Conservation (phyloP, 2,329 filamentous ascomycete species). For the Trichophyton mentagrophytes region DNA sequence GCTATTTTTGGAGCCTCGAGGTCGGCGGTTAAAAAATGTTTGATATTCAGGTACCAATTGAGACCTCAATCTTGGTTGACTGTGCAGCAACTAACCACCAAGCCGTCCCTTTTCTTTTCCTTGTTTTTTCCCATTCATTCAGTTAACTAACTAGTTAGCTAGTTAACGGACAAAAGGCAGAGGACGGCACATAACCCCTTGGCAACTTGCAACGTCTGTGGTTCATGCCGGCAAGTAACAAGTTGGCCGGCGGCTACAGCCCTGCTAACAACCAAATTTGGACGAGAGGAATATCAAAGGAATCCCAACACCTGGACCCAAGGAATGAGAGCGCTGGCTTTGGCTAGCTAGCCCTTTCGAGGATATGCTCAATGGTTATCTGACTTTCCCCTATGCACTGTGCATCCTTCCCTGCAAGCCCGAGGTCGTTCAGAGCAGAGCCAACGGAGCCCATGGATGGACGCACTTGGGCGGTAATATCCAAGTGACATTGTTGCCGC, state of each 20-base stretch:
- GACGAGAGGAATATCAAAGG: not conserved
- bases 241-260: not conserved
- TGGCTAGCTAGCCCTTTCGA: not conserved
- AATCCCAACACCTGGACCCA: too few relatives aligned
- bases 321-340: too few relatives aligned
- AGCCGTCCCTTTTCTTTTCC: not conserved
- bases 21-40: not conserved
- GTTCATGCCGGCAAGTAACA: not conserved
- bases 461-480: not conserved
- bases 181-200: not conserved
- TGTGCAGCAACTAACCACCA: not conserved
- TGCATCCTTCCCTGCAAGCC: not conserved
- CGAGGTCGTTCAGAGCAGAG: too few relatives aligned
- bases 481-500: not conserved
- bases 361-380: too few relatives aligned
- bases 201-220: not conserved
- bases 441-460: too few relatives aligned
- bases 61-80: not conserved
- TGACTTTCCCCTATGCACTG: too few relatives aligned
- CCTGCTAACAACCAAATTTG: not conserved
- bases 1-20: not conserved
- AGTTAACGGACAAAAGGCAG: not conserved
- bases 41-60: slow-evolving; percentile 2
- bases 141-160: not conserved
- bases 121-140: not conserved